Conservation (phyloP, 2,329 filamentous ascomycete species). For the Gnomoniopsis sp. region DNA sequence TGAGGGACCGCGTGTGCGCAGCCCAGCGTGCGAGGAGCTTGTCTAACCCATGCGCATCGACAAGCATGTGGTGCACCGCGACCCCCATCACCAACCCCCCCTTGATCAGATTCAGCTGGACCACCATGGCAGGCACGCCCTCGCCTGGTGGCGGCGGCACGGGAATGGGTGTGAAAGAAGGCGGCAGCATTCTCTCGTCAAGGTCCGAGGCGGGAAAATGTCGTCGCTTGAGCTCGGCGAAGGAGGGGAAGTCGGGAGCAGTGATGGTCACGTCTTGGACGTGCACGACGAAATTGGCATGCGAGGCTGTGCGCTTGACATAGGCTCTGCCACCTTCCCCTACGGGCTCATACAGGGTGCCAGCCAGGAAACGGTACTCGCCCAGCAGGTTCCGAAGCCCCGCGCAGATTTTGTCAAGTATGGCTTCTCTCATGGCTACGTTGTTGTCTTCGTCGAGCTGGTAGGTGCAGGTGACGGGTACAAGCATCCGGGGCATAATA, state of each 20-base stretch:
- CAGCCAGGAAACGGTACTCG: constrained; percentile 1
- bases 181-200: background rate
- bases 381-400: background rate
- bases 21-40: constrained; percentile 1
- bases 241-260: background rate
- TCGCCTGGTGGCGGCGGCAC: background rate
- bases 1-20: background rate
- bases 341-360: background rate
- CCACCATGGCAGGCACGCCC: background rate
- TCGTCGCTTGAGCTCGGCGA: background rate
- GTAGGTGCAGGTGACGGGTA: constrained; percentile 2
- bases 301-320: background rate
- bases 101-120: background rate
- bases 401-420: background rate
- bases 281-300: background rate
- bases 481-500: constrained; percentile 4
- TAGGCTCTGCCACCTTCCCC: background rate
- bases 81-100: constrained; percentile 1
- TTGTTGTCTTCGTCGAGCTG: background rate
- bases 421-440: background rate
- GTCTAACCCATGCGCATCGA: background rate
- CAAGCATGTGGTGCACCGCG: background rate
- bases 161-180: background rate
- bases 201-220: constrained; percentile 2
- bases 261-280: background rate